A percentile compares a stretch with the other conserved stretches of the same genome.
phyloP scores from a whole-genome alignment of 2,329 filamentous ascomycete genomes.

The Colletotrichum aenigma region DNA sequence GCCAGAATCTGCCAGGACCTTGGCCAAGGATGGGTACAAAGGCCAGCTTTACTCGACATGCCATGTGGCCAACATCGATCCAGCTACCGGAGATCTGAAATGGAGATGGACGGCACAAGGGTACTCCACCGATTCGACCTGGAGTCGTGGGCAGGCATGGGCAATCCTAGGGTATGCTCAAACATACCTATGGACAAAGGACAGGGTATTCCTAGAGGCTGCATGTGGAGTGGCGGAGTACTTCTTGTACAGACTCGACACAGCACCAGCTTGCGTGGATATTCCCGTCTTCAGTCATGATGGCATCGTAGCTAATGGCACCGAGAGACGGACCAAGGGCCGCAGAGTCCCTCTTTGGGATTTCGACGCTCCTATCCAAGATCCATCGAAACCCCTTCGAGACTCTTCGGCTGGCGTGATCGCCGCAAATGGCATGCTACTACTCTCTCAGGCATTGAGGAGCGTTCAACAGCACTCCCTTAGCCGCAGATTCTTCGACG shows the following conservation, averaged over 20 bases:
- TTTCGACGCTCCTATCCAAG: constrained; percentile 49
- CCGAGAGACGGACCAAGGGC: background rate
- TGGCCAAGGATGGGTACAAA: constrained; percentile 17
- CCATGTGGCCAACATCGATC: constrained; percentile 52
- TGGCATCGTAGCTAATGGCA: rapidly evolving
- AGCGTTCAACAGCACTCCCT: background rate
- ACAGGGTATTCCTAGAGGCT: constrained; percentile 42
- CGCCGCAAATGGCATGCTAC: constrained; percentile 31
- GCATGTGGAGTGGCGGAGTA: constrained; percentile 50
- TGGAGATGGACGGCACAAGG: constrained; percentile 50
- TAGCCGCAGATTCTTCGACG: background rate
- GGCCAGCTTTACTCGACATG: constrained; percentile 33
- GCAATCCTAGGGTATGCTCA: constrained; percentile 52
- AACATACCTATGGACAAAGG: constrained; percentile 51
- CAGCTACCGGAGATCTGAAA: constrained; percentile 40
- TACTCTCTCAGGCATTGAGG: constrained; percentile 24
- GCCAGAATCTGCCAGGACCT: constrained; percentile 25
- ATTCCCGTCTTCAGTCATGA: constrained; percentile 3
- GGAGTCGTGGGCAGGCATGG: constrained; percentile 56
- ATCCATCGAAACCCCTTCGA: constrained; percentile 27
- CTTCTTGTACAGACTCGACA: constrained; percentile 45
- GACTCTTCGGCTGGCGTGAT: constrained; percentile 36
- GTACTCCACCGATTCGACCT: constrained; percentile 47
- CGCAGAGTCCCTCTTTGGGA: constrained; percentile 42
- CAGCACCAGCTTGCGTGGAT: constrained; percentile 25